These are phyloP conservation scores for Bacidia rubella DNA, from an alignment of 495 filamentous ascomycete species.

Conservation along the genomic window DNA sequence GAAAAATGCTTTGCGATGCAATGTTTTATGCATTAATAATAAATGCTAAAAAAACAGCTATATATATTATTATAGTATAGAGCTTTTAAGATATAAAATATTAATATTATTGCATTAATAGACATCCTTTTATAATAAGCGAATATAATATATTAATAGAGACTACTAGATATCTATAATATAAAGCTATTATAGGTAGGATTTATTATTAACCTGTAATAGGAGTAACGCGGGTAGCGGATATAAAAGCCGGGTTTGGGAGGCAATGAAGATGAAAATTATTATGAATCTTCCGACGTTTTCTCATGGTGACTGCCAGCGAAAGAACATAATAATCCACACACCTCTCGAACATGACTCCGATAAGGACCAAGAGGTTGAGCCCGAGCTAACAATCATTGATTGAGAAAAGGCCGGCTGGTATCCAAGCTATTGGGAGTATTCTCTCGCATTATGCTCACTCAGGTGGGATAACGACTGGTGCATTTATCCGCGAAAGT, in stretches of 20 bases:
- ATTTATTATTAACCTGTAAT: slow-evolving; percentile 34
- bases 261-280: slow-evolving; percentile 2
- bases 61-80: slow-evolving; percentile 36
- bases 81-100: slow-evolving; percentile 44
- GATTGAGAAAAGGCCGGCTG: no score
- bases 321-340: no score
- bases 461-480: no score
- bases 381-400: no score
- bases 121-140: slow-evolving; percentile 40
- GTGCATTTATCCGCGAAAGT: no score
- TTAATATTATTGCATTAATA: slow-evolving; percentile 57
- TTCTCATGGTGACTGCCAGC: no score
- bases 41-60: slow-evolving; percentile 32
- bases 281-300: no score
- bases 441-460: no score
- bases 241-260: slow-evolving; percentile 13
- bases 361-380: no score
- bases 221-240: slow-evolving; percentile 32
- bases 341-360: no score
- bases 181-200: slow-evolving; percentile 47
- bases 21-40: slow-evolving; percentile 33
- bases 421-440: no score
- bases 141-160: slow-evolving; percentile 63
- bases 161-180: slow-evolving; percentile 49
- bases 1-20: slow-evolving; percentile 15